A percentile compares a stretch with the other conserved stretches of the same genome.
Evolutionary conservation across 2,329 filamentous ascomycete genomes (phyloP).

Genomic region (Apiospora sp.): DNA sequence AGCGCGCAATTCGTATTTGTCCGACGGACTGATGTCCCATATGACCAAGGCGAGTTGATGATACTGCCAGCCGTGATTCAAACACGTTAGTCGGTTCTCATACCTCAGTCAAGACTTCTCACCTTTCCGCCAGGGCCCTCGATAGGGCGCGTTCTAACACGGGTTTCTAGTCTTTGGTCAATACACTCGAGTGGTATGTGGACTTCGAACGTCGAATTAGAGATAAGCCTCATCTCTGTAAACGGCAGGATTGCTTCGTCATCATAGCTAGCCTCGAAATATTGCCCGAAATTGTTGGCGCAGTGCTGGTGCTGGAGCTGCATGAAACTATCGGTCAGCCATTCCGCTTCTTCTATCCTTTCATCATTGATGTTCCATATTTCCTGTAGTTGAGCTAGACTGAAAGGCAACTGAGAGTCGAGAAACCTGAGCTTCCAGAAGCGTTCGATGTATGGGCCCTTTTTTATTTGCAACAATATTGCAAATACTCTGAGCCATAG

Average conservation of each 20-base stretch:
- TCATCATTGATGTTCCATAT: background rate
- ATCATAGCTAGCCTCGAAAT: background rate
- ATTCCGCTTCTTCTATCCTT: background rate
- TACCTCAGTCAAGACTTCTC: too few relatives aligned
- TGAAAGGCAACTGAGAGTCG: background rate
- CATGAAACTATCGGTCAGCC: background rate
- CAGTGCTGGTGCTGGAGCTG: background rate
- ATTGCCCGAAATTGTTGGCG: background rate
- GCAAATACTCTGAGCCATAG: background rate
- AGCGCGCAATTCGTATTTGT: too few relatives aligned
- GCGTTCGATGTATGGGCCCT: background rate
- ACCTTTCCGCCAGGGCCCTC: too few relatives aligned
- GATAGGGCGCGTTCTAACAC: too few relatives aligned
- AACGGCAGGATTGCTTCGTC: background rate
- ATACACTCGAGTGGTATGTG: too few relatives aligned
- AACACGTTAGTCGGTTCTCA: too few relatives aligned
- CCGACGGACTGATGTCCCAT: too few relatives aligned
- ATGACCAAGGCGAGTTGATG: too few relatives aligned
- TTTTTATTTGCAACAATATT: background rate
- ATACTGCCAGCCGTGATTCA: too few relatives aligned
- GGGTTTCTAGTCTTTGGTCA: too few relatives aligned
- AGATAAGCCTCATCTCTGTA: background rate
- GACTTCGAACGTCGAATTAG: too few relatives aligned
- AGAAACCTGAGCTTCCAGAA: background rate
- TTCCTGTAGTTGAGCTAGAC: background rate